phyloP scores from a whole-genome alignment of 345 rosid genomes.

The Aquilaria malaccensis region DNA sequence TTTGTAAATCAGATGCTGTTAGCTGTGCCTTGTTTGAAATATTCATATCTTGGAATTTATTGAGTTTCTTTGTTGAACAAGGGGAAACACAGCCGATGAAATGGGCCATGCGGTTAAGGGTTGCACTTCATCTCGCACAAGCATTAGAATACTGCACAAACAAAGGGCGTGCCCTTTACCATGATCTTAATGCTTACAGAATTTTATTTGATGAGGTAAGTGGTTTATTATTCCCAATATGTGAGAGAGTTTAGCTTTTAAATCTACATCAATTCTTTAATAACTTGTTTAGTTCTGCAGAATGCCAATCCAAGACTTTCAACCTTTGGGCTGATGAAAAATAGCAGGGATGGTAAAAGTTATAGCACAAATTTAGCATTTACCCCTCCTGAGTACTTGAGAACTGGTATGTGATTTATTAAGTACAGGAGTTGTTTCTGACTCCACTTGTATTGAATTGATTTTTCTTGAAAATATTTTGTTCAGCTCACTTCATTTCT shows the following conservation, averaged over 20 bases:
- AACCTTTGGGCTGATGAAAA: conserved; percentile 96
- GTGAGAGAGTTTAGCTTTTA: conserved; percentile 1
- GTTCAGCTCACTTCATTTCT: no score
- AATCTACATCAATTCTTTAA: neutral
- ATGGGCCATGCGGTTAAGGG: conserved; percentile 96
- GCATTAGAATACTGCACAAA: conserved; percentile 90
- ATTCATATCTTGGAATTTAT: neutral
- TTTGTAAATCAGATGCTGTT: neutral
- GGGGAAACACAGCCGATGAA: conserved; percentile 98
- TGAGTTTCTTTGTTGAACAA: conserved; percentile 17
- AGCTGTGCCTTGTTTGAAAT: neutral
- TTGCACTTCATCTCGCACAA: conserved; percentile 86
- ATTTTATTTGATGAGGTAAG: conserved; percentile 86
- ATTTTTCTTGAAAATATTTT: no score
- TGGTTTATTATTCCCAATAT: conserved; percentile 4
- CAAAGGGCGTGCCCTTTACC: conserved; percentile 81
- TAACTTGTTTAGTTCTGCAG: conserved; percentile 23
- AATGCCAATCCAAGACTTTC: conserved; percentile 90
- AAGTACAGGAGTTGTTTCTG: neutral
- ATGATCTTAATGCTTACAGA: conserved; percentile 93
- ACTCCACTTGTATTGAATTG: neutral
- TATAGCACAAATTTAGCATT: conserved; percentile 85
- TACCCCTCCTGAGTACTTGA: conserved; percentile 88
- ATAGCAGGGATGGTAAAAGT: conserved; percentile 92
- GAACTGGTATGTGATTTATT: conserved; percentile 43